Percentiles rank a stretch among this genome's conserved stretches.
Conservation (phyloP, 1,139 yeast genomes). For the Petasospora fabianii region DNA sequence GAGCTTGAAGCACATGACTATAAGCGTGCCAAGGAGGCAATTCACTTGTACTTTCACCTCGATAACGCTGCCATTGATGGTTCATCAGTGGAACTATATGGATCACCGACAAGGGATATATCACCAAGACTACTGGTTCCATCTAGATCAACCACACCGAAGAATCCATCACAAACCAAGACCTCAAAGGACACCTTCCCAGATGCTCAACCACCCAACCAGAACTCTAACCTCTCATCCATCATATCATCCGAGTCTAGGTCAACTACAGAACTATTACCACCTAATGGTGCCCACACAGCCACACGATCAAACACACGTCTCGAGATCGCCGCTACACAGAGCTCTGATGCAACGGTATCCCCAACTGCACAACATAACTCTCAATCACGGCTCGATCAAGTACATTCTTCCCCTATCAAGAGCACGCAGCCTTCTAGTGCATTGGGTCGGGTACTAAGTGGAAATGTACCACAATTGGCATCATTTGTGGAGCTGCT, state of each 20-base stretch:
- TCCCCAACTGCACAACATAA: not conserved
- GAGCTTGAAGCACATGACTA: not conserved
- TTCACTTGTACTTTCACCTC: not conserved
- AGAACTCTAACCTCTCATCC: not conserved
- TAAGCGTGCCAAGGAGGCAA: not conserved
- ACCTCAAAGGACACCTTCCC: not conserved
- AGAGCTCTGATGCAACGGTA: conserved; percentile 1
- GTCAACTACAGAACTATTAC: not conserved
- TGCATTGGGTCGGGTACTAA: no score
- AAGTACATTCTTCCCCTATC: no score
- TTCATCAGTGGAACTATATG: not conserved
- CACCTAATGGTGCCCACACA: no score
- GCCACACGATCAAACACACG: not conserved
- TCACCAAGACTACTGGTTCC: not conserved
- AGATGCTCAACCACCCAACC: not conserved
- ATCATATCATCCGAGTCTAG: not conserved
- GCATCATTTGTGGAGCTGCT: not conserved
- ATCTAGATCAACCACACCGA: not conserved
- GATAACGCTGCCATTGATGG: not conserved
- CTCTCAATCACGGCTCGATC: not conserved
- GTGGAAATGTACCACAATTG: no score
- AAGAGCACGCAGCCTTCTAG: no score
- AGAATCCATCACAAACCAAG: not conserved
- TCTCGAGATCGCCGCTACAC: conserved; percentile 9
- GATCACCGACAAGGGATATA: not conserved